Percentiles rank a stretch among this genome's conserved stretches.
Evolutionary conservation across 805 yeast genomes (phyloP).

Genomic region (Metschnikowia gruessii): DNA sequence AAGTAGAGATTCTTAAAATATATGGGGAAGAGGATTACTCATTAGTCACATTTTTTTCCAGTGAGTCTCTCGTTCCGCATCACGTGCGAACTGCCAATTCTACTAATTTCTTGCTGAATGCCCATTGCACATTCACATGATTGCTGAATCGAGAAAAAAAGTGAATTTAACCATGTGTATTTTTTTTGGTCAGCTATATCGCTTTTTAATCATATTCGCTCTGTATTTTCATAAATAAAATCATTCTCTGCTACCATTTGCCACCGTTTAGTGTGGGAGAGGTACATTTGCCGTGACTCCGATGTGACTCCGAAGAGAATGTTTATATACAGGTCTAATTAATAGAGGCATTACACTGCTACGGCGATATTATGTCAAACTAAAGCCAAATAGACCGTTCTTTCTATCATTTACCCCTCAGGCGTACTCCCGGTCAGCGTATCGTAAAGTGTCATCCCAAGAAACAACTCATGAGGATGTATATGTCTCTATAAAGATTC

Average conservation of each 20-base stretch:
- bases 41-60: conserved; percentile 9
- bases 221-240: too few relatives aligned
- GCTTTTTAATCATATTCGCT: too few relatives aligned
- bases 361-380: too few relatives aligned
- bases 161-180: not conserved
- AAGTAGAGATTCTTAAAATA: not conserved
- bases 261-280: not conserved
- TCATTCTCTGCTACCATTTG: not conserved
- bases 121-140: not conserved
- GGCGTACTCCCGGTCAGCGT: too few relatives aligned
- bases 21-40: not conserved
- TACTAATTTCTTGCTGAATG: conserved; percentile 6
- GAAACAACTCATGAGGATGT: too few relatives aligned
- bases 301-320: conserved; percentile 6
- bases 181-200: not conserved
- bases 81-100: conserved; percentile 13
- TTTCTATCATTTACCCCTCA: too few relatives aligned
- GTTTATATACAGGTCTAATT: not conserved
- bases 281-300: conserved; percentile 2
- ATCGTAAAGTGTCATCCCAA: too few relatives aligned
- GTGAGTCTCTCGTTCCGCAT: conserved; percentile 3
- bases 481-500: too few relatives aligned
- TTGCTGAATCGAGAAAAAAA: not conserved
- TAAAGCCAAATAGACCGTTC: too few relatives aligned
- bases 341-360: not conserved